A percentile compares a stretch with the other conserved stretches of the same genome.
These are phyloP conservation scores for Grosmannia huntii DNA, from an alignment of 2,329 filamentous ascomycete genomes.

Conservation along the genomic window DNA sequence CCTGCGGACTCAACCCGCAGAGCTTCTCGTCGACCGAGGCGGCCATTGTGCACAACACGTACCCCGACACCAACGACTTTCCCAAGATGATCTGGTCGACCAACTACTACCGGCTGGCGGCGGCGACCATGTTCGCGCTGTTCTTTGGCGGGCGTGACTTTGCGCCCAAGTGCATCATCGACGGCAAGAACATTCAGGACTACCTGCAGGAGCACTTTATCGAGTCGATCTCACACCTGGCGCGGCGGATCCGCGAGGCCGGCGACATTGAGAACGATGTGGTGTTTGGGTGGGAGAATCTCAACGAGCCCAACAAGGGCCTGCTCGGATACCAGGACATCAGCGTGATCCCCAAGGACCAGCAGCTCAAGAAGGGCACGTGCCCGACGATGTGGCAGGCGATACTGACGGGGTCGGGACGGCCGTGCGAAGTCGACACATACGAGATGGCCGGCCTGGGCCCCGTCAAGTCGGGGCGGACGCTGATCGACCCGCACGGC, in stretches of 20 bases:
- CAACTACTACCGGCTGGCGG: slow-evolving; percentile 81
- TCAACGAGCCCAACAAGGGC: slow-evolving; percentile 91
- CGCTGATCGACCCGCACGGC: slow-evolving; percentile 78
- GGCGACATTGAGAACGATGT: slow-evolving; percentile 77
- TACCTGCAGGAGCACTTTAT: slow-evolving; percentile 84
- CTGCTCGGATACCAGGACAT: slow-evolving; percentile 75
- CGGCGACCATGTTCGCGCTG: slow-evolving; percentile 83
- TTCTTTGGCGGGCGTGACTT: slow-evolving; percentile 89
- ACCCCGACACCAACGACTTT: slow-evolving; percentile 68
- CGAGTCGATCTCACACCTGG: slow-evolving; percentile 66
- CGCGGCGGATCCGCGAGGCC: slow-evolving; percentile 74
- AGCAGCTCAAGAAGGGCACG: slow-evolving; percentile 84
- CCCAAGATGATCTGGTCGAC: slow-evolving; percentile 99
- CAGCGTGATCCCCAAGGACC: slow-evolving; percentile 67
- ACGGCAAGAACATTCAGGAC: slow-evolving; percentile 88
- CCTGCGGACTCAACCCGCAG: slow-evolving; percentile 78
- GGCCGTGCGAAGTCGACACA: slow-evolving; percentile 76
- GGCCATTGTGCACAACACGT: slow-evolving; percentile 90
- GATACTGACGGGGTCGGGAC: slow-evolving; percentile 79
- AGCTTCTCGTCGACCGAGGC: slow-evolving; percentile 79
- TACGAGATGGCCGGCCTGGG: slow-evolving; percentile 93
- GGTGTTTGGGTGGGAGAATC: slow-evolving; percentile 88
- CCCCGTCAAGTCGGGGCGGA: slow-evolving; percentile 75
- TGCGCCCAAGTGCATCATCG: slow-evolving; percentile 88
- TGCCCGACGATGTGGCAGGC: slow-evolving; percentile 91